A percentile compares a stretch with the other conserved stretches of the same genome.
Conservation (phyloP, 352 stramenopile genomes). For the Phytophthora chlamydospora region DNA sequence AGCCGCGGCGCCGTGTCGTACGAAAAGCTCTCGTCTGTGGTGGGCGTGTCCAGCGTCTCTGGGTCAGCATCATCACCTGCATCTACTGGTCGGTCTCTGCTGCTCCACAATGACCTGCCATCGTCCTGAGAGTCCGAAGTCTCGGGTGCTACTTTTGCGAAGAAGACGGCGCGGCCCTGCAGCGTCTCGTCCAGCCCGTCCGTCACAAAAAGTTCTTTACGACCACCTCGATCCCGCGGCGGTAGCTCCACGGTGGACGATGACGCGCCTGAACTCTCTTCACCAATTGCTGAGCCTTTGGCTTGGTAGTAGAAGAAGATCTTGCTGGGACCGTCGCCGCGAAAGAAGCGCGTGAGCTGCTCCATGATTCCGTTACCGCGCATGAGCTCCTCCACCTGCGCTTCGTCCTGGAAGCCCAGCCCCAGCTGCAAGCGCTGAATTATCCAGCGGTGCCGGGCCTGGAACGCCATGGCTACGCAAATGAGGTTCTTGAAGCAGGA, state of each 20-base stretch:
- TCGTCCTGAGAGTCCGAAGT: slow-evolving; percentile 8
- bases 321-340: slow-evolving; percentile 62
- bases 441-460: slow-evolving; percentile 85
- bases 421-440: slow-evolving; percentile 81
- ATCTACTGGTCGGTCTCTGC: not conserved
- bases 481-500: not conserved
- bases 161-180: slow-evolving; percentile 70
- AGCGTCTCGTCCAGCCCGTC: slow-evolving; percentile 80
- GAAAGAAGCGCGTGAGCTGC: slow-evolving; percentile 74
- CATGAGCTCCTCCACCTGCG: slow-evolving; percentile 80
- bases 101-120: not conserved
- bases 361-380: slow-evolving; percentile 85
- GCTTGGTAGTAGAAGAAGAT: slow-evolving; percentile 86
- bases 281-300: slow-evolving; percentile 19
- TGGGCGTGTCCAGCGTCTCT: slow-evolving; percentile 22
- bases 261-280: not conserved
- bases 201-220: slow-evolving; percentile 81
- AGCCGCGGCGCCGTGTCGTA: slow-evolving; percentile 26
- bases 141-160: slow-evolving; percentile 63
- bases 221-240: slow-evolving; percentile 13
- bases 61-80: slow-evolving; percentile 20
- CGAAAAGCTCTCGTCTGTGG: slow-evolving; percentile 9
- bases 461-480: slow-evolving; percentile 72
- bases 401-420: slow-evolving; percentile 77
- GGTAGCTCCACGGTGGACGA: slow-evolving; percentile 24